Evolutionary conservation across 257 asterid species (phyloP).

Genomic region (Cynanchum wilfordii): DNA sequence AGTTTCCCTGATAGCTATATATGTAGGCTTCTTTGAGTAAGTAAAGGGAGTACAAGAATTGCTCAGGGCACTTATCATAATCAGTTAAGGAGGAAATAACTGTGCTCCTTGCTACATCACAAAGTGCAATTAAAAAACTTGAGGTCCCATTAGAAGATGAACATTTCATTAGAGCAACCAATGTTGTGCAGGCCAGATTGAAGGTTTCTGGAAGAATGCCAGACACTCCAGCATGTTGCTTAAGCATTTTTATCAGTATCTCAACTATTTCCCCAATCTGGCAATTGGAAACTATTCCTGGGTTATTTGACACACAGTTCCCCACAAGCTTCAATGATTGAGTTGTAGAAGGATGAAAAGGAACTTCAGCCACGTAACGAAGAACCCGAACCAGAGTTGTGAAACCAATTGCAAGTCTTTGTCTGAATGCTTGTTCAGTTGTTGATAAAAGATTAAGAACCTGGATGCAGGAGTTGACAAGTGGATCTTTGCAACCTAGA

Average conservation of each 20-base stretch:
- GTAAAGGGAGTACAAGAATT: conserved; percentile 70
- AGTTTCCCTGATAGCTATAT: conserved; percentile 37
- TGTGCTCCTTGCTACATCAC: conserved; percentile 51
- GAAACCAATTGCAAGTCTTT: conserved; percentile 80
- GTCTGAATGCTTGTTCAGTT: conserved; percentile 60
- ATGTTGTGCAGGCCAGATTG: conserved; percentile 60
- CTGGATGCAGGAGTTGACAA: conserved; percentile 72
- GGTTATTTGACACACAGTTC: conserved; percentile 56
- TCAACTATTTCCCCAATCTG: conserved; percentile 56
- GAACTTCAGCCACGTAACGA: conserved; percentile 70
- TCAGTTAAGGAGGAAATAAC: conserved; percentile 46
- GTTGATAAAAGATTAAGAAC: conserved; percentile 75
- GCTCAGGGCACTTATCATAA: conserved; percentile 37
- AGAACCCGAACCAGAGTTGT: conserved; percentile 69
- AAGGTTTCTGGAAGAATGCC: conserved; percentile 83
- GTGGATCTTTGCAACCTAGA: conserved; percentile 70
- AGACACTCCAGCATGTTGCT: conserved; percentile 53
- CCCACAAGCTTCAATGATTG: conserved; percentile 63
- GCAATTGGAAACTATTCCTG: conserved; percentile 65
- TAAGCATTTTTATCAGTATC: conserved; percentile 58
- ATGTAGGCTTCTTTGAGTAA: conserved; percentile 80
- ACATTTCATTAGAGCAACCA: conserved; percentile 68
- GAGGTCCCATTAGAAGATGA: conserved; percentile 58
- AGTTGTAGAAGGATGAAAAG: conserved; percentile 71
- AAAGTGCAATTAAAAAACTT: conserved; percentile 44